A percentile compares a stretch with the other conserved stretches of the same genome.
These are phyloP conservation scores for Penicillium arizonense DNA, from an alignment of 495 filamentous ascomycete species.

Conservation along the genomic window DNA sequence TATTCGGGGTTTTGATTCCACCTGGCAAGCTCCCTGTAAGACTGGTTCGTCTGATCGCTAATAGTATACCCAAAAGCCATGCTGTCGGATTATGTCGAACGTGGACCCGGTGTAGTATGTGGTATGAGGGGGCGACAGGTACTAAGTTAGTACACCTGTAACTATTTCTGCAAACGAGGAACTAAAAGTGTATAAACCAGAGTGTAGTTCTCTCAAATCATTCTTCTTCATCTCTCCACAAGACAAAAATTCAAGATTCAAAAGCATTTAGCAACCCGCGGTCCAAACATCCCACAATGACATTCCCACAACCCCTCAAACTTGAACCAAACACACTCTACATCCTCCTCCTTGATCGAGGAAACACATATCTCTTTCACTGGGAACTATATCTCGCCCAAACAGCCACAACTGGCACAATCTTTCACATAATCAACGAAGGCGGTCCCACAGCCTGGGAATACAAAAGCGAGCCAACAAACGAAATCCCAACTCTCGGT, in stretches of 20 bases:
- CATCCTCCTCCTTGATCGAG: constrained; percentile 21
- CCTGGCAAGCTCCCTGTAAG: no score
- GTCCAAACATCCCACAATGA: background rate
- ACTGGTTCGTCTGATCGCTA: no score
- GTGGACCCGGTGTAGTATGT: no score
- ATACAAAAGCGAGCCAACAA: constrained; percentile 10
- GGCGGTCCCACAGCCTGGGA: constrained; percentile 9
- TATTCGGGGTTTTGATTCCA: no score
- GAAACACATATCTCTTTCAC: constrained; percentile 18
- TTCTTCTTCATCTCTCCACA: background rate
- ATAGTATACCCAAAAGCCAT: no score
- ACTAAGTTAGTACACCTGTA: no score
- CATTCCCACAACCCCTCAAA: background rate
- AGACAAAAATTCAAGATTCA: background rate
- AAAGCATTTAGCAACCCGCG: no score
- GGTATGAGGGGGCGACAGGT: no score
- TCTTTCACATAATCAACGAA: constrained; percentile 19
- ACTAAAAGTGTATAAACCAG: no score
- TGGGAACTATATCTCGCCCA: constrained; percentile 25
- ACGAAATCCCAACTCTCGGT: background rate
- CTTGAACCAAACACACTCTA: constrained; percentile 14
- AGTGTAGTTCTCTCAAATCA: no score
- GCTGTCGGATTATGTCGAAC: no score
- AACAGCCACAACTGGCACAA: constrained; percentile 8
- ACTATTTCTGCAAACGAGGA: no score